Evolutionary conservation across 495 filamentous ascomycete genomes (phyloP).

Genomic region (Melanomma pulvis-pyrius): DNA sequence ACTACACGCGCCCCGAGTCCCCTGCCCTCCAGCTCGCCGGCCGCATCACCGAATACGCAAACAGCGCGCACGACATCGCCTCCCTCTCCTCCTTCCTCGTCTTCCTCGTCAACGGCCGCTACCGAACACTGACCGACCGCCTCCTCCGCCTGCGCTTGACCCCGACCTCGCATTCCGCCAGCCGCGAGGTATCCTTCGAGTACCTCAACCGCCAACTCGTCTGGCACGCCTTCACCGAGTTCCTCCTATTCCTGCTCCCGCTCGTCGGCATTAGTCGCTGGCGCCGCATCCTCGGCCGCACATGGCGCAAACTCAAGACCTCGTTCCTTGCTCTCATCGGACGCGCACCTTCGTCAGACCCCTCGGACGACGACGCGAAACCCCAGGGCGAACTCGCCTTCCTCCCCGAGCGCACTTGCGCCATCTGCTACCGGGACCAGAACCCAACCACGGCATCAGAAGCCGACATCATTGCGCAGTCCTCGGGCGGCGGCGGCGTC

Average conservation of each 20-base stretch:
- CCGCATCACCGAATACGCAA: slow-evolving; percentile 66
- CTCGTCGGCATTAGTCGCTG: slow-evolving; percentile 91
- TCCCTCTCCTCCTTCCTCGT: slow-evolving; percentile 83
- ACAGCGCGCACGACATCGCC: slow-evolving; percentile 74
- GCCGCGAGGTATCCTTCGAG: slow-evolving; percentile 91
- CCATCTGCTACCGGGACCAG: slow-evolving; percentile 95
- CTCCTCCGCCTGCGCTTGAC: slow-evolving; percentile 82
- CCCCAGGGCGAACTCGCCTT: slow-evolving; percentile 76
- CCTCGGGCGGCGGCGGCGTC: slow-evolving; percentile 68
- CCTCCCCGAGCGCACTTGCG: slow-evolving; percentile 91
- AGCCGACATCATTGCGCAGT: slow-evolving; percentile 61
- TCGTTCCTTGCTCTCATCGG: slow-evolving; percentile 54
- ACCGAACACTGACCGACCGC: slow-evolving; percentile 88
- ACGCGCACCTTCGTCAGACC: slow-evolving; percentile 47
- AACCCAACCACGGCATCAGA: slow-evolving; percentile 64
- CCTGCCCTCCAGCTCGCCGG: slow-evolving; percentile 60
- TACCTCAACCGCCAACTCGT: slow-evolving; percentile 97
- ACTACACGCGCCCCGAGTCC: slow-evolving; percentile 43
- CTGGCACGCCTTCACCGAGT: slow-evolving; percentile 99
- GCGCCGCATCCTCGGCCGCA: slow-evolving; percentile 83
- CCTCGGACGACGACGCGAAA: slow-evolving; percentile 53
- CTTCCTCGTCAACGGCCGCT: slow-evolving; percentile 86
- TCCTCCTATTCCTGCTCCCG: slow-evolving; percentile 91
- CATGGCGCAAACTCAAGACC: slow-evolving; percentile 75
- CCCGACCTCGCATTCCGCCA: slow-evolving; percentile 77